Conservation (phyloP, 768 basidiomycete species). For the Phlegmacium glaucopus region DNA sequence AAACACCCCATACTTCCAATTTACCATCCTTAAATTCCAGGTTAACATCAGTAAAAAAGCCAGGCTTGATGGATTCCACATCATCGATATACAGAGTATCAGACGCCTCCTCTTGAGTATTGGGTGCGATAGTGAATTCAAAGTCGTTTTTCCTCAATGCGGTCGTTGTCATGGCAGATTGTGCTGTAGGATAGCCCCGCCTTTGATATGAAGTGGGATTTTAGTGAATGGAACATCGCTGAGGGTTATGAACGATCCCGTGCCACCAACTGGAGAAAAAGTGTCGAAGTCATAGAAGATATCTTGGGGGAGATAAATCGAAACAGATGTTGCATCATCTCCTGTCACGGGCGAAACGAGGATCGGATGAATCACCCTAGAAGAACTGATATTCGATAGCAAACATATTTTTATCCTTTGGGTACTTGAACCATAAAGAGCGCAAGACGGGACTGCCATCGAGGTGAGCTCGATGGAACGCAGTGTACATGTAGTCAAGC, state of each 20-base stretch:
- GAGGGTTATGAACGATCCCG: slow-evolving; percentile 41
- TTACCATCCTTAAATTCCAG: slow-evolving; percentile 28
- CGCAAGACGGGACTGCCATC: slow-evolving; percentile 66
- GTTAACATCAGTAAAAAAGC: slow-evolving; percentile 27
- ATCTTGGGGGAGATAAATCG: slow-evolving; percentile 60
- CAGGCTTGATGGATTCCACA: slow-evolving; percentile 47
- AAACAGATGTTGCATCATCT: slow-evolving; percentile 54
- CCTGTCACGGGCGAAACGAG: slow-evolving; percentile 68
- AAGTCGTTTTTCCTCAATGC: slow-evolving; percentile 53
- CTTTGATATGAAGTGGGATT: slow-evolving; percentile 62
- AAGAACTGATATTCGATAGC: slow-evolving; percentile 66
- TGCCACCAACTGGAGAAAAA: slow-evolving; percentile 44
- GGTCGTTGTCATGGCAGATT: slow-evolving; percentile 59
- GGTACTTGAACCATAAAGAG: slow-evolving; percentile 66
- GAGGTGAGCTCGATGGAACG: slow-evolving; percentile 54
- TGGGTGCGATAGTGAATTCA: slow-evolving; percentile 61
- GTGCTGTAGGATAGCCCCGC: slow-evolving; percentile 51
- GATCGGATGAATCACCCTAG: slow-evolving; percentile 61
- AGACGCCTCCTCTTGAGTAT: slow-evolving; percentile 43
- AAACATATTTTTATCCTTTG: slow-evolving; percentile 56
- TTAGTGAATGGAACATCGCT: slow-evolving; percentile 47
- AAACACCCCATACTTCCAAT: slow-evolving; percentile 33
- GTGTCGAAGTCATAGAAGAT: slow-evolving; percentile 64
- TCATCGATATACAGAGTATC: slow-evolving; percentile 64
- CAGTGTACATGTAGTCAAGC: slow-evolving; percentile 69